phyloP scores from a whole-genome alignment of 2,329 filamentous ascomycete species.

The Paraconiothyrium sp. region DNA sequence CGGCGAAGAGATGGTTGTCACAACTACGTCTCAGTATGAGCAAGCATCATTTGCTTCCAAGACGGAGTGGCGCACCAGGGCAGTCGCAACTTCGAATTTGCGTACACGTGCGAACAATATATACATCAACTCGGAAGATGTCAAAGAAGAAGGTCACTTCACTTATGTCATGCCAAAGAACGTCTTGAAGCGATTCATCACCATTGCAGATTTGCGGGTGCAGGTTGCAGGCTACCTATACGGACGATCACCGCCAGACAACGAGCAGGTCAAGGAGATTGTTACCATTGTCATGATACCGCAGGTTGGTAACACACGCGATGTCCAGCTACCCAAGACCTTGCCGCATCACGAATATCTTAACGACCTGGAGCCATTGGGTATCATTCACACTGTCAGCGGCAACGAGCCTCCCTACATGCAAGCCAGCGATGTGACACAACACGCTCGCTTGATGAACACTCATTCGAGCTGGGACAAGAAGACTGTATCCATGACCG shows the following conservation, averaged over 20 bases:
- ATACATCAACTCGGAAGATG: conserved; percentile 96
- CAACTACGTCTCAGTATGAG: conserved; percentile 97
- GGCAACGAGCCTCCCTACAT: conserved; percentile 97
- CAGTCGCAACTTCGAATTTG: conserved; percentile 95
- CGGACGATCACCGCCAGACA: conserved; percentile 89
- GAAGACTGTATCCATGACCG: conserved; percentile 92
- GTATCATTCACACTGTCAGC: conserved; percentile 93
- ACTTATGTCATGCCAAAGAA: conserved; percentile 99
- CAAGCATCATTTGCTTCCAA: conserved; percentile 98
- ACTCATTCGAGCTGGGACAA: conserved; percentile 83
- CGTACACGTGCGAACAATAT: conserved; percentile 96
- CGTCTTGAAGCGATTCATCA: conserved; percentile 97
- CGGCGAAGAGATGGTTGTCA: conserved; percentile 97
- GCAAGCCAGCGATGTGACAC: conserved; percentile 93
- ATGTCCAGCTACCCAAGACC: conserved; percentile 88
- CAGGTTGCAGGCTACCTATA: conserved; percentile 97
- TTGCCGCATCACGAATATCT: conserved; percentile 93
- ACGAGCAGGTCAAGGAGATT: conserved; percentile 96
- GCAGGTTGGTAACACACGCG: conserved; percentile 91
- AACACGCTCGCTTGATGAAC: conserved; percentile 90
- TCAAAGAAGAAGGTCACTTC: conserved; percentile 84
- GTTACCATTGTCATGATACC: conserved; percentile 97
- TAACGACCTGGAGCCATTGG: conserved; percentile 84
- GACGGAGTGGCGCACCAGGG: conserved; percentile 97
- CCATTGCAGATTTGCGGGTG: conserved; percentile 92